Base-by-base conservation (phyloP, 495 filamentous ascomycete species). In the Hypomontagnella monticulosa region DNA sequence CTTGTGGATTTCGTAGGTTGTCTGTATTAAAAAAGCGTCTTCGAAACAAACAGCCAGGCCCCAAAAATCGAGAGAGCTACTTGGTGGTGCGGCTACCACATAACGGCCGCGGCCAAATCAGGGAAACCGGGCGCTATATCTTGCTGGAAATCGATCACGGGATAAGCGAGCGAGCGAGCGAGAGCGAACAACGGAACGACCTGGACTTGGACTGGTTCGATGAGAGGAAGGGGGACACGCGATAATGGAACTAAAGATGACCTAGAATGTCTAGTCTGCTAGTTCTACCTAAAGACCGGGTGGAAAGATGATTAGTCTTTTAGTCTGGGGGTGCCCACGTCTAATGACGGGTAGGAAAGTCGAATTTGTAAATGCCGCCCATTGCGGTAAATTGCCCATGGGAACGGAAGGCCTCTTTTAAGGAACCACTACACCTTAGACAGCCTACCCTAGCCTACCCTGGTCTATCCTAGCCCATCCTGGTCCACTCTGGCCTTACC, bases 311-410 rank as follows among this genome's bases (percentile, higher is more conserved):
- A 55, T 57, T 44, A 56, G 32, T 53, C 7, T 53, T 44, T 46
- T 55, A 52, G 19, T 63, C 16, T 44, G 65, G 54, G 49, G 55
- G 32, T 64, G 23, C 49, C 54, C 56, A 64, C 44, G 60, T 61
- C 46, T 63, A 52, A 20, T 20, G 44, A 69, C 66, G 66, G 60
- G 44, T 63, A 60, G 42, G 41, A 69, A 49, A n/a, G 60, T 60
- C 55, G 60, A 64, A 69, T 55, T 69, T 64, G 66, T 57, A 69
- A 70, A 66, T 62, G 67, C 61, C 67, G 67, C 62, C 67, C 67
- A 70, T 61, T 66, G 67, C 67, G 67, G 67, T 66, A 65, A 70
- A 70, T 70, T 66, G 57, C 44, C 67, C 61, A 69, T 70, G 67
- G 67, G 67, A 57, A 49, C 57, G 61, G 61, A 62, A 57, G 38